Evolutionary conservation across 2,329 filamentous ascomycete species (phyloP).

Genomic region (Trichoderma pleuroti): DNA sequence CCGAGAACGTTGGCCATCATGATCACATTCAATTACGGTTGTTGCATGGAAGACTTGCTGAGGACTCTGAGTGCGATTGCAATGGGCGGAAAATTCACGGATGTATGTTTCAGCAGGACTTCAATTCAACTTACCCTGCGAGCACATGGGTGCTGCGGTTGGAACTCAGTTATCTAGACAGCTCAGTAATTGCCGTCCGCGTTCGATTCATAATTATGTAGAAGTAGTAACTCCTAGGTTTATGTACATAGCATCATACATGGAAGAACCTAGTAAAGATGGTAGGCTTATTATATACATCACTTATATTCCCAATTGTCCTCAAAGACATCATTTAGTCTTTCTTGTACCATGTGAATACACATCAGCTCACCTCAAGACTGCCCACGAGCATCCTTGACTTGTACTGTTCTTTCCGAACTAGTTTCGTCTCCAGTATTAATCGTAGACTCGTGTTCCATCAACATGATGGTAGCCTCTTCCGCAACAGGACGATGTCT

Average conservation of each 20-base stretch:
- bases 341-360: neutral
- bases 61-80: too few species aligned
- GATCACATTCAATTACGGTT: neutral
- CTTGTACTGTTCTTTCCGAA: neutral
- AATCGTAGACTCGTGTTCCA: neutral
- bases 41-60: neutral
- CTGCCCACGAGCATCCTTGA: neutral
- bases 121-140: neutral
- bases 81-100: too few species aligned
- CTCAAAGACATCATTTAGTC: neutral
- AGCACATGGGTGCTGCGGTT: neutral
- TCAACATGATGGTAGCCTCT: neutral
- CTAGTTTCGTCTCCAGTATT: neutral
- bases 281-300: neutral
- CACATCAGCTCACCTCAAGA: neutral
- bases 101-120: too few species aligned
- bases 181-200: neutral
- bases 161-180: neutral
- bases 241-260: neutral
- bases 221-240: neutral
- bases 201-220: neutral
- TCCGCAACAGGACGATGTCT: neutral
- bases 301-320: neutral
- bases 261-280: neutral
- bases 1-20: neutral